Conservation (phyloP, 2,329 filamentous ascomycete species). For the Pseudodiploospora longispora region DNA sequence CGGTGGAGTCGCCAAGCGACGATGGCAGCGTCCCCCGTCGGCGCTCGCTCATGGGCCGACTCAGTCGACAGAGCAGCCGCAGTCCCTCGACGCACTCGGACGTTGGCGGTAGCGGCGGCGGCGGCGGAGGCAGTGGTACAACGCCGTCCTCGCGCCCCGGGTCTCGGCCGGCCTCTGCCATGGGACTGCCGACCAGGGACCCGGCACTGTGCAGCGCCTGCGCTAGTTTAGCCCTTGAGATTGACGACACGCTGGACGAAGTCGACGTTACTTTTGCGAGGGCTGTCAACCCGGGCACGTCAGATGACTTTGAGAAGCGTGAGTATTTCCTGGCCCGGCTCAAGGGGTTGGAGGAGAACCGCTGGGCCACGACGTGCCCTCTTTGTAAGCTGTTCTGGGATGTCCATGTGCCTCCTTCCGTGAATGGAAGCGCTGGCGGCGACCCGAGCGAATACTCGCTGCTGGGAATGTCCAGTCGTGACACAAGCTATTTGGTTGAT, state of each 20-base stretch:
- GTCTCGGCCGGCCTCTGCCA: conserved; percentile 10
- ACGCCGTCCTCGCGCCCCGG: conserved; percentile 10
- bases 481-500: conserved; percentile 27
- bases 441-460: conserved; percentile 22
- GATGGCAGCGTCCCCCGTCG: conserved; percentile 20
- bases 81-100: conserved; percentile 28
- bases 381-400: conserved; percentile 27
- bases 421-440: conserved; percentile 8
- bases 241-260: conserved; percentile 24
- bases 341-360: conserved; percentile 22
- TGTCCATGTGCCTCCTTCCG: conserved; percentile 18
- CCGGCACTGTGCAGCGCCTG: conserved; percentile 23
- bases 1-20: conserved; percentile 20
- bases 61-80: conserved; percentile 28
- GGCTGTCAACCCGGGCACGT: conserved; percentile 19
- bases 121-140: neutral
- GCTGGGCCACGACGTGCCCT: conserved; percentile 25
- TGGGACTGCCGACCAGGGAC: conserved; percentile 17
- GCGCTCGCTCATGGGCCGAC: conserved; percentile 25
- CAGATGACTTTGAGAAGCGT: conserved; percentile 23
- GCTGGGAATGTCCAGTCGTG: conserved; percentile 25
- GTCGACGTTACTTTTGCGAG: conserved; percentile 22
- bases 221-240: conserved; percentile 24
- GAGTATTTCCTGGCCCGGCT: conserved; percentile 21
- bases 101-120: neutral